Base-by-base conservation (phyloP, 2,329 filamentous ascomycete genomes). In the Setomelanomma holmii region DNA sequence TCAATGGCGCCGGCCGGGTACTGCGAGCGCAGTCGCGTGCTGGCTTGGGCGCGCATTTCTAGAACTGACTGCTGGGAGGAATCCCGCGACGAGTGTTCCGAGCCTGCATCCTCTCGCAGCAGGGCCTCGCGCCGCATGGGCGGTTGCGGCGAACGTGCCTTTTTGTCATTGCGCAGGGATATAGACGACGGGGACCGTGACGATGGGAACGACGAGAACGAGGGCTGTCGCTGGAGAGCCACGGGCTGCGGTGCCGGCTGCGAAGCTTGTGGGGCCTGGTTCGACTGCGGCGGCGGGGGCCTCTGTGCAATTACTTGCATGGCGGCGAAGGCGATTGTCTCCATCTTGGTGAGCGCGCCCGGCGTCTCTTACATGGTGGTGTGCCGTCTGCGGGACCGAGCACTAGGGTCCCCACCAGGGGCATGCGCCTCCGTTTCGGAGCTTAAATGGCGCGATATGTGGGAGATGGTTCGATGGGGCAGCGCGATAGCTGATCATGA, bases 1-100 rank as follows among this genome's bases (percentile, higher is more conserved):
- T 98, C 78, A 49, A 74, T 64, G 43, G 75, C 74, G 55, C 78
- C 71, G 45, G 74, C 65, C 17, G 80, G 80, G 57, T 82, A 82
- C 57, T 82, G 80, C 33, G 79, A 78, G 50, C 76, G 76, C 54
- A 80, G 68, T 46, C 61, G 68, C 51, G 50, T 47, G 41, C 23
- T 45, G 16, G 52, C 27, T 30, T 45, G 36, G 33, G 33, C n/a
- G 0, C 46, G 11, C 45, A 46, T 34, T 14, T 45, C 46, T 12
- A 44, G 45, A 21, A 45, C 38, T 8, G 58, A 56, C 6, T 64
- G 61, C 20, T 66, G 58, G 4, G 67, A 67, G 21, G 71, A 73
- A 36, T 55, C 51, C 46, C 40, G 64, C 20, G 68, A 70, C 36
- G 68, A 70, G 49, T 59, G 55, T 42, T 60, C 51, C 19, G 69